These are phyloP conservation scores for Coleophoma eucalyptorum DNA, from an alignment of 2,329 filamentous ascomycete genomes.

Conservation along the genomic window DNA sequence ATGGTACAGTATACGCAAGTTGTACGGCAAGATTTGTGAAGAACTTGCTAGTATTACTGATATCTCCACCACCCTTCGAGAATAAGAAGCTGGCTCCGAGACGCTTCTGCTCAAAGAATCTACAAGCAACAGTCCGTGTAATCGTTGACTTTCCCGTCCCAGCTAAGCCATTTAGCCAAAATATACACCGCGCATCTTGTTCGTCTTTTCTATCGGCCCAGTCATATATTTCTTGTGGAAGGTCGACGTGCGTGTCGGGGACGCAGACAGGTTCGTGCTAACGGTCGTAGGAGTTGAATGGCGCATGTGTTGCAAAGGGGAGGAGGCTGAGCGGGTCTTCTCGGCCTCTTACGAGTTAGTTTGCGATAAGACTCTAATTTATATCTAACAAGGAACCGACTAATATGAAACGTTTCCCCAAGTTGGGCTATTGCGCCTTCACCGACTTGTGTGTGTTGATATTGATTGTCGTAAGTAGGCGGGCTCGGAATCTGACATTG, in stretches of 20 bases:
- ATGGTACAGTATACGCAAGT: constrained; percentile 1
- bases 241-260: not conserved
- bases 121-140: constrained; percentile 14
- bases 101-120: not conserved
- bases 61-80: constrained; percentile 19
- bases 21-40: constrained; percentile 3
- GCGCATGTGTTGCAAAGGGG: not conserved
- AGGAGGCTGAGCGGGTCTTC: not conserved
- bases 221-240: not conserved
- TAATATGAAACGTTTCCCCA: not conserved
- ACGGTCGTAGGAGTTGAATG: not conserved
- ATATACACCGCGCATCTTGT: constrained; percentile 5
- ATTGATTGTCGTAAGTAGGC: not conserved
- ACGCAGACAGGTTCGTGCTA: not conserved
- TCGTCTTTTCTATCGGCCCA: not conserved
- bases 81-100: constrained; percentile 25
- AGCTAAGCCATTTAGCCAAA: constrained; percentile 31
- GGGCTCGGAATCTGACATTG: too few species aligned
- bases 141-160: not conserved
- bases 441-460: not conserved
- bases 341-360: not conserved
- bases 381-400: not conserved
- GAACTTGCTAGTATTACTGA: constrained; percentile 2
- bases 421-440: not conserved
- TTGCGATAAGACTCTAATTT: not conserved